Conservation (phyloP, 257 asterid genomes). For the Fraxinus anomala region DNA sequence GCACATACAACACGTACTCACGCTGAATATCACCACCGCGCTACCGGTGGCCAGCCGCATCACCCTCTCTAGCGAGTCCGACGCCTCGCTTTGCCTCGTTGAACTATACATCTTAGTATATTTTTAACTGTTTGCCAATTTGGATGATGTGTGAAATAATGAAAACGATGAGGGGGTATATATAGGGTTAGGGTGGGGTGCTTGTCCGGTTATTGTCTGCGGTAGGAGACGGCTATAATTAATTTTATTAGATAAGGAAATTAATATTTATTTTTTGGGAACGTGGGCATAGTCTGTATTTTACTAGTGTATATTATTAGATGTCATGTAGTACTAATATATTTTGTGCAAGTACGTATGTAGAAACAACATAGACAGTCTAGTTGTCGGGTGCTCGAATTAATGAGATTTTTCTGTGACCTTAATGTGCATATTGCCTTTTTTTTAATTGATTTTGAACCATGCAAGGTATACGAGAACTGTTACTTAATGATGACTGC, state of each 20-base stretch:
- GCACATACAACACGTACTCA: slow-evolving; percentile 67
- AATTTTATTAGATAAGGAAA: background rate
- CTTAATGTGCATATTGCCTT: background rate
- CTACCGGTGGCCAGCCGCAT: slow-evolving; percentile 49
- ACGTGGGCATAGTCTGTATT: background rate
- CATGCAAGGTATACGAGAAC: background rate
- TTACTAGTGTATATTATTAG: background rate
- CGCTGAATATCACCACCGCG: slow-evolving; percentile 60
- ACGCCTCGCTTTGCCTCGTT: background rate
- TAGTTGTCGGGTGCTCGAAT: background rate
- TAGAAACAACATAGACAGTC: background rate
- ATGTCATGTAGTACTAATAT: background rate
- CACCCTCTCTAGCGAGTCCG: slow-evolving; percentile 38
- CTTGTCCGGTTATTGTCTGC: background rate
- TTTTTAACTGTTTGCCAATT: background rate
- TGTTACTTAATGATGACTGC: background rate
- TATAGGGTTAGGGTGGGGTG: background rate
- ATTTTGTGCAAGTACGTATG: background rate
- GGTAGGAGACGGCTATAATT: background rate
- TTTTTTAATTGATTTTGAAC: background rate
- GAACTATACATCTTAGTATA: background rate
- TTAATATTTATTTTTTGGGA: no score
- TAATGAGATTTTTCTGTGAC: background rate
- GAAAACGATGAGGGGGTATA: background rate
- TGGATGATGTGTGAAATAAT: background rate